Conservation (phyloP, 768 basidiomycete species). For the Tylopilus cervinicoccineus region DNA sequence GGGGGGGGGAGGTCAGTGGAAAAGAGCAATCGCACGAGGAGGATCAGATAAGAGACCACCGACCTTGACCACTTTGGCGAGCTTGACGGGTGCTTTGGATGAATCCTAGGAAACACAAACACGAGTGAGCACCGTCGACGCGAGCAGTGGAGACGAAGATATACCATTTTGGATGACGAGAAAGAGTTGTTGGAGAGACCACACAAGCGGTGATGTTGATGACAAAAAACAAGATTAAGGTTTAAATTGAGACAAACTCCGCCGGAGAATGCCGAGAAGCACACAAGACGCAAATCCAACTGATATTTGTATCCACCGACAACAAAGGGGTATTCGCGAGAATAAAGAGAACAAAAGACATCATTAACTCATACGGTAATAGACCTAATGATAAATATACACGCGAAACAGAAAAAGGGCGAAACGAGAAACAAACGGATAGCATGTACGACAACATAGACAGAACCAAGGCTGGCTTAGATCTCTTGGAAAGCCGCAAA, state of each 20-base stretch:
- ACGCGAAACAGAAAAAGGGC: slow-evolving; percentile 2
- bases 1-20: background rate
- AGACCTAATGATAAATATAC: slow-evolving; percentile 21
- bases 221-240: slow-evolving; percentile 21
- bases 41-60: background rate
- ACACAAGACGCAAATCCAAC: too few species aligned
- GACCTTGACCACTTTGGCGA: slow-evolving; percentile 97
- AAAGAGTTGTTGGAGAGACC: background rate
- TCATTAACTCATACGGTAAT: slow-evolving; percentile 10
- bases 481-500: too few species aligned
- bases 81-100: slow-evolving; percentile 91
- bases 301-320: too few species aligned
- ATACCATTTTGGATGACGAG: slow-evolving; percentile 21
- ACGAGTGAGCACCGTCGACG: background rate
- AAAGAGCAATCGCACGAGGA: background rate
- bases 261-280: slow-evolving; percentile 15
- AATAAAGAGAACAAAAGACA: background rate
- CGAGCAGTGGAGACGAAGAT: background rate
- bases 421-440: slow-evolving; percentile 10
- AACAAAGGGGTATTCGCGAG: slow-evolving; percentile 6
- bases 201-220: slow-evolving; percentile 3
- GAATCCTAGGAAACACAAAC: slow-evolving; percentile 59
- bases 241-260: slow-evolving; percentile 14
- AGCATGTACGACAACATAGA: slow-evolving; percentile 15
- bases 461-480: slow-evolving; percentile 8